phyloP scores from a whole-genome alignment of 1,284 basidiomycete species.

The Stygiomarasmius scandens region DNA sequence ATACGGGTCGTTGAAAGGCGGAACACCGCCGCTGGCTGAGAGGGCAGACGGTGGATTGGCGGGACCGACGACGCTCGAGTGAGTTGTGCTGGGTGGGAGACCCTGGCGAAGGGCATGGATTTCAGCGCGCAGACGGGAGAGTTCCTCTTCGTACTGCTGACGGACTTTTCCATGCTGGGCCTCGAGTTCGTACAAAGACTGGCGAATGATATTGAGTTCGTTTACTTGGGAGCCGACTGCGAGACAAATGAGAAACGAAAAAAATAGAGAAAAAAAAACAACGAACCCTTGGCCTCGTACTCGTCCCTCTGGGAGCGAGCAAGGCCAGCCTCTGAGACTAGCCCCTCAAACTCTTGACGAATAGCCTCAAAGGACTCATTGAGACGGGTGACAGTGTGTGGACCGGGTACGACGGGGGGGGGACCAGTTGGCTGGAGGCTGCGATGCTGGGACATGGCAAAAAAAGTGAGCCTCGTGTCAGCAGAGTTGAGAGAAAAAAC shows the following conservation, averaged over 20 bases:
- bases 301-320: slow-evolving; percentile 86
- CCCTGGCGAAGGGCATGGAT: slow-evolving; percentile 51
- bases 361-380: slow-evolving; percentile 85
- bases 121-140: slow-evolving; percentile 64
- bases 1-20: slow-evolving; percentile 41
- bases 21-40: slow-evolving; percentile 28
- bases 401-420: slow-evolving; percentile 8
- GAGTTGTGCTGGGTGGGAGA: slow-evolving; percentile 18
- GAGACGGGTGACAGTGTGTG: slow-evolving; percentile 43
- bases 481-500: neutral
- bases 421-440: slow-evolving; percentile 17
- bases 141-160: slow-evolving; percentile 62
- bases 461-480: slow-evolving; percentile 9
- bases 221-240: slow-evolving; percentile 42
- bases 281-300: slow-evolving; percentile 83
- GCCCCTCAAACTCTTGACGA: slow-evolving; percentile 83
- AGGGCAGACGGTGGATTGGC: slow-evolving; percentile 25
- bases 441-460: slow-evolving; percentile 16
- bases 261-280: neutral
- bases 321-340: slow-evolving; percentile 69
- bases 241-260: neutral
- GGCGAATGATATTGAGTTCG: slow-evolving; percentile 54
- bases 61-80: slow-evolving; percentile 29
- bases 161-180: slow-evolving; percentile 58
- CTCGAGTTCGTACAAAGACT: slow-evolving; percentile 64